A percentile compares a stretch with the other conserved stretches of the same genome.
Conservation (phyloP, 257 asterid species). For the Coffea canephora region DNA sequence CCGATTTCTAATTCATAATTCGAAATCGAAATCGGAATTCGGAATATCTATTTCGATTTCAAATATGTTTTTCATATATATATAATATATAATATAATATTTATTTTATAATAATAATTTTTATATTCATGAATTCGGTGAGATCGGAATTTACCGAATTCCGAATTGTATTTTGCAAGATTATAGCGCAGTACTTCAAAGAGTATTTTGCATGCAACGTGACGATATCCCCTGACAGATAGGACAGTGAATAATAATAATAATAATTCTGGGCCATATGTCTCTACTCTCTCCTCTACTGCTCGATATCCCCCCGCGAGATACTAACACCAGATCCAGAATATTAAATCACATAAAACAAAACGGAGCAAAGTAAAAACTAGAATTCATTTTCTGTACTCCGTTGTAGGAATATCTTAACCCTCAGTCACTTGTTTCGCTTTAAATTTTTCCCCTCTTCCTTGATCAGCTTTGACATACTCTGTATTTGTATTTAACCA, state of each 20-base stretch:
- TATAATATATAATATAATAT: no score
- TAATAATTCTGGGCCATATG: slow-evolving; percentile 5
- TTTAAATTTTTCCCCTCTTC: neutral
- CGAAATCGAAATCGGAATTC: no score
- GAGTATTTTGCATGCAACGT: neutral
- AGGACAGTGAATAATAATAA: neutral
- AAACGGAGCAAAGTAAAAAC: neutral
- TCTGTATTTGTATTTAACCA: neutral
- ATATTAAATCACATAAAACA: slow-evolving; percentile 6
- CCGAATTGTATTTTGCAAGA: neutral
- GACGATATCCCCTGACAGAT: neutral
- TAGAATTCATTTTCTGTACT: neutral
- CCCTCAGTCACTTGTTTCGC: no score
- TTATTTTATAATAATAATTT: no score
- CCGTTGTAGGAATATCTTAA: neutral
- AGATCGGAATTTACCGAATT: no score
- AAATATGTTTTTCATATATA: no score
- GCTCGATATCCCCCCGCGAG: neutral
- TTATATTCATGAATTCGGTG: no score
- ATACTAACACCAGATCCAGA: neutral
- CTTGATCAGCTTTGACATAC: neutral
- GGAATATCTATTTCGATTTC: no score
- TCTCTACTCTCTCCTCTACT: neutral
- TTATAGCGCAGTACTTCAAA: neutral
- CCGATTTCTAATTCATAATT: no score